Percentiles rank a stretch among this genome's conserved stretches.
phyloP scores from a whole-genome alignment of 2,329 filamentous ascomycete genomes.

The Didymella arachidicola region DNA sequence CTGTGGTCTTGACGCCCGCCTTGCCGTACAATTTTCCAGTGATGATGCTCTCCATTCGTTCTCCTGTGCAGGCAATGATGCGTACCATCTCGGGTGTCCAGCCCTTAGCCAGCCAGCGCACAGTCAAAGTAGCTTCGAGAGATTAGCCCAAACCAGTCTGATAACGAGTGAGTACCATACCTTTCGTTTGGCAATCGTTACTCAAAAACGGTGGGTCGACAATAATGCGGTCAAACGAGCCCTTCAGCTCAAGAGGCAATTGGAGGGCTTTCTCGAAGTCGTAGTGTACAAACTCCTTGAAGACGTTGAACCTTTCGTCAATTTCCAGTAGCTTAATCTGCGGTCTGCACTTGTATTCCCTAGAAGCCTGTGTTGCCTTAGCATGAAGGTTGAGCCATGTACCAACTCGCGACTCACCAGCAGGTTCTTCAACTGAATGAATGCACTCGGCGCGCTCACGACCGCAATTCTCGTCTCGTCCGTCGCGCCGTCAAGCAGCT shows the following conservation, averaged over 20 bases:
- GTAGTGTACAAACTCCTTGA: conserved; percentile 77
- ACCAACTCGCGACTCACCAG: conserved; percentile 57
- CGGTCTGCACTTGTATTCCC: conserved; percentile 54
- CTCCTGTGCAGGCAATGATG: conserved; percentile 77
- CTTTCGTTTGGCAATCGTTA: conserved; percentile 81
- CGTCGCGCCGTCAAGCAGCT: conserved; percentile 69
- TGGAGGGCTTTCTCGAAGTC: conserved; percentile 75
- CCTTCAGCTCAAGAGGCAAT: conserved; percentile 69
- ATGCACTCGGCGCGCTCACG: conserved; percentile 78
- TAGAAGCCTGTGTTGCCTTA: conserved; percentile 35
- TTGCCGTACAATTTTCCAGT: conserved; percentile 69
- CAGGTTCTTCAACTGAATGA: conserved; percentile 77
- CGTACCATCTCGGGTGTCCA: conserved; percentile 49
- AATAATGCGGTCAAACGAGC: conserved; percentile 72
- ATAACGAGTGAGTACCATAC: conserved; percentile 51
- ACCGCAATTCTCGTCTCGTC: conserved; percentile 69
- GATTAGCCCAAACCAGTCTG: conserved; percentile 15
- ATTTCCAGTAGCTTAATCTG: conserved; percentile 74
- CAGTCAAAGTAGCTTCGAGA: conserved; percentile 71
- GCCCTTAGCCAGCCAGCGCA: conserved; percentile 72
- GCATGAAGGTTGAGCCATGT: not conserved
- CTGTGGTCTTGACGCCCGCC: conserved; percentile 69
- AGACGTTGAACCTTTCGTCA: conserved; percentile 76
- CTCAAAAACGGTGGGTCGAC: conserved; percentile 82
- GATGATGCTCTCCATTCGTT: conserved; percentile 73